Conservation (phyloP, 345 rosid genomes). For the Brassica cretica region DNA sequence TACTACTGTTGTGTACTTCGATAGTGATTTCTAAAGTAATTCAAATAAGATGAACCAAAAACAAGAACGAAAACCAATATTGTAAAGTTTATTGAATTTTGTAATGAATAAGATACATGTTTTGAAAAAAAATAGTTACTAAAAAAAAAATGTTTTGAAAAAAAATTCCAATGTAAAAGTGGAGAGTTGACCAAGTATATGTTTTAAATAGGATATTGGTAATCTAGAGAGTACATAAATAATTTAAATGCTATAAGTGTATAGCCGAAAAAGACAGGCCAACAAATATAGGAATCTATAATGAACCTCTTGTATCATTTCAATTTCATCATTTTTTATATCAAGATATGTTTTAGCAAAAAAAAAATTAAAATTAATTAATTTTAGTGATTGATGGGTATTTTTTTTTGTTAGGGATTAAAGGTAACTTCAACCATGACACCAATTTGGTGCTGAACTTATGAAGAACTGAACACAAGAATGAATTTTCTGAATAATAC, state of each 20-base stretch:
- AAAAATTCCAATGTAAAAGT: neutral
- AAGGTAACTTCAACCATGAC: too few species aligned
- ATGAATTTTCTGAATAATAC: too few species aligned
- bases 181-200: neutral
- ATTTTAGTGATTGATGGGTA: neutral
- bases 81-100: neutral
- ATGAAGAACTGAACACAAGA: too few species aligned
- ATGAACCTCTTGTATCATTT: neutral
- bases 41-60: conserved; percentile 6
- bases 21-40: neutral
- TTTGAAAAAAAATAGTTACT: neutral
- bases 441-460: too few species aligned
- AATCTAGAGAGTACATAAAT: neutral
- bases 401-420: neutral
- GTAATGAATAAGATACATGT: neutral
- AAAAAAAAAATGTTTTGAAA: too few species aligned
- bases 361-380: neutral
- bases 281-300: neutral
- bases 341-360: neutral
- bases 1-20: neutral
- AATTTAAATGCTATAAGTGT: neutral
- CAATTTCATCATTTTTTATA: neutral
- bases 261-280: neutral
- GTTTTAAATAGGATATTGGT: neutral
- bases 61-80: neutral